Base-by-base conservation (phyloP, 768 basidiomycete species). In the Strobilomyces dryophilus region DNA sequence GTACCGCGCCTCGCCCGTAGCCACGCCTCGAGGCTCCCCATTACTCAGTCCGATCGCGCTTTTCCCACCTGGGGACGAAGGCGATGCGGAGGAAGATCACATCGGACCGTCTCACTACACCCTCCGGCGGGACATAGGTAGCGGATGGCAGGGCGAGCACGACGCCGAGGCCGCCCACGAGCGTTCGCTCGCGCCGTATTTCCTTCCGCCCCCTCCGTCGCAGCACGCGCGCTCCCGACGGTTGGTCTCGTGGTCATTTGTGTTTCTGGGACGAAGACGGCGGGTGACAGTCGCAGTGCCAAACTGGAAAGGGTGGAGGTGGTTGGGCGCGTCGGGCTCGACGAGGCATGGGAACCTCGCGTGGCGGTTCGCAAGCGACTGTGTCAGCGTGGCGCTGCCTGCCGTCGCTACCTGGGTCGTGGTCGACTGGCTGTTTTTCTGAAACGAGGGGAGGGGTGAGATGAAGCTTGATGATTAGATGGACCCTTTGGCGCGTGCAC, bases 41-140 rank as follows among this genome's bases (percentile, higher is more conserved):
- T 60, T 73, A 47, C 67, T 73, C 52, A 66, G 69, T 57, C 62
- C 75, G 59, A 55, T 70, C 60, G 62, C 65, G 51, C 55, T 74
- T 49, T 69, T 71, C 45, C 64, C 64, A 31, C 50, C 72, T 9
- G 76, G 79, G 11, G 78, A 80, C 35, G 79, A 82, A 20, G 55
- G 55, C 1, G 80, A 81, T 34, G 67, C 21, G 2, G 80, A 81
- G 26, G 72, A 59, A 21, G 57, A 74, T 26, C 47, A 71, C 17
- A 70, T 81, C 68, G 77, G 75, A 54, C 77, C 81, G 10, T 62
- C 74, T 10, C 81, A 80, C 42, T 83, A 83, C 58, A 71, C 65
- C 14, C 59, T 66, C 17, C 72, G 72, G 43, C 71, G 73, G 34
- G 76, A 78, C 21, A 52, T 55, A 31, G 29, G 37, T 18, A 36